phyloP scores from a whole-genome alignment of 2,329 filamentous ascomycete genomes.

The Cytospora piceae region DNA sequence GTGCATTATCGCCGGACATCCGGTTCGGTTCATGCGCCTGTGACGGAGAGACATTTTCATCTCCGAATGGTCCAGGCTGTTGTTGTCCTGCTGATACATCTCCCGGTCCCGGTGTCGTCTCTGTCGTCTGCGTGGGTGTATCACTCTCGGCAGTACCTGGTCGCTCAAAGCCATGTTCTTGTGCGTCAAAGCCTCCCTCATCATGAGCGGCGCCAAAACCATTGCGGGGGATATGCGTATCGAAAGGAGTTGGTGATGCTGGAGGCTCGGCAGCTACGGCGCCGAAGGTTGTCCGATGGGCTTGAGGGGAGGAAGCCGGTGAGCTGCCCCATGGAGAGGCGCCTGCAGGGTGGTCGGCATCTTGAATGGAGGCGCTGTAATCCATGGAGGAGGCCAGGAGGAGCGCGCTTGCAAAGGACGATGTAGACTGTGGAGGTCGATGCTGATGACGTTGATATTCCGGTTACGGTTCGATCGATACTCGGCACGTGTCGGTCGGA shows the following conservation, averaged over 20 bases:
- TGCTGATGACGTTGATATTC: constrained; percentile 32
- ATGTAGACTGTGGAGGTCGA: constrained; percentile 2
- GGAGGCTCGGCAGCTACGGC: constrained; percentile 46
- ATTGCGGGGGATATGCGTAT: constrained; percentile 47
- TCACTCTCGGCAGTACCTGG: constrained; percentile 52
- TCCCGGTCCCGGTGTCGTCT: constrained; percentile 36
- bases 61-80: constrained; percentile 14
- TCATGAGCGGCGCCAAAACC: constrained; percentile 45
- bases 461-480: constrained; percentile 5
- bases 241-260: constrained; percentile 47
- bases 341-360: constrained; percentile 56
- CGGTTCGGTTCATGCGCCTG: constrained; percentile 33
- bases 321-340: constrained; percentile 62
- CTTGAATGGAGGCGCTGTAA: constrained; percentile 60
- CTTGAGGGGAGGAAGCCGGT: constrained; percentile 54
- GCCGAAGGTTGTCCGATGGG: constrained; percentile 49
- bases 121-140: constrained; percentile 41
- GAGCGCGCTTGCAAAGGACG: background rate
- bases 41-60: constrained; percentile 26
- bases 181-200: constrained; percentile 41
- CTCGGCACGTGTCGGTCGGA: constrained; percentile 3
- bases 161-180: constrained; percentile 47
- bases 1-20: constrained; percentile 34
- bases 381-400: constrained; percentile 49
- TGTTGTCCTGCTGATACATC: constrained; percentile 33